These are phyloP conservation scores for Podaxis sp. DNA, from an alignment of 768 basidiomycete genomes.

Conservation along the genomic window DNA sequence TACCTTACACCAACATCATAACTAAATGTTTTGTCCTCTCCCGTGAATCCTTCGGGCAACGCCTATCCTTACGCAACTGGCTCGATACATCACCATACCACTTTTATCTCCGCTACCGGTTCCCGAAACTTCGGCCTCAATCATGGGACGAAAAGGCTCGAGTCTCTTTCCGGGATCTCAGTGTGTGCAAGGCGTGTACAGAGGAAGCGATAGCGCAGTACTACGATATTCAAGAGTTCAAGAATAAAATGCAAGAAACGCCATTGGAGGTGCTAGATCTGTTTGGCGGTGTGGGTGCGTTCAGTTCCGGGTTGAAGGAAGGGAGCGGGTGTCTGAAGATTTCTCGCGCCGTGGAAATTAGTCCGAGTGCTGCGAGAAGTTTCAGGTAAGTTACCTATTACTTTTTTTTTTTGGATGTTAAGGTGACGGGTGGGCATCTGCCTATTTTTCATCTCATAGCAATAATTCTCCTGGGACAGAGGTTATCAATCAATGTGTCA, in stretches of 20 bases:
- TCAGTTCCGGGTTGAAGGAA: slow-evolving; percentile 56
- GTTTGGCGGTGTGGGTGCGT: slow-evolving; percentile 59
- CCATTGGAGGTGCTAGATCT: slow-evolving; percentile 39
- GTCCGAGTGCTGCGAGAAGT: slow-evolving; percentile 72
- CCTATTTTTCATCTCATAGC: slow-evolving; percentile 26
- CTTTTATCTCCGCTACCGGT: slow-evolving; percentile 55
- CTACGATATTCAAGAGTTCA: slow-evolving; percentile 32
- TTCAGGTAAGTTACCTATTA: slow-evolving; percentile 42
- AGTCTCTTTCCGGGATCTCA: slow-evolving; percentile 33
- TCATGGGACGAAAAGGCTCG: slow-evolving; percentile 35
- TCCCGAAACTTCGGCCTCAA: slow-evolving; percentile 37
- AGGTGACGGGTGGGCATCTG: background rate
- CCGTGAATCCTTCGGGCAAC: slow-evolving; percentile 26
- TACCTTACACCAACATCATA: slow-evolving; percentile 40
- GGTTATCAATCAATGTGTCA: slow-evolving; percentile 74
- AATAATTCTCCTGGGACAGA: slow-evolving; percentile 49
- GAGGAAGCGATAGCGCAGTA: slow-evolving; percentile 28
- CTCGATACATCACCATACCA: slow-evolving; percentile 50
- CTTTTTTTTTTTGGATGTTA: background rate
- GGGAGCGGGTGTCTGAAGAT: slow-evolving; percentile 52
- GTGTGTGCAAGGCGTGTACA: slow-evolving; percentile 48
- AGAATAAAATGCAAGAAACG: slow-evolving; percentile 21
- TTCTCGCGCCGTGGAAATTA: slow-evolving; percentile 68
- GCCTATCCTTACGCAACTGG: slow-evolving; percentile 39
- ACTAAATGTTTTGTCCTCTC: slow-evolving; percentile 48